phyloP scores from a whole-genome alignment of 805 yeast genomes.

The Suhomyces sp. region DNA sequence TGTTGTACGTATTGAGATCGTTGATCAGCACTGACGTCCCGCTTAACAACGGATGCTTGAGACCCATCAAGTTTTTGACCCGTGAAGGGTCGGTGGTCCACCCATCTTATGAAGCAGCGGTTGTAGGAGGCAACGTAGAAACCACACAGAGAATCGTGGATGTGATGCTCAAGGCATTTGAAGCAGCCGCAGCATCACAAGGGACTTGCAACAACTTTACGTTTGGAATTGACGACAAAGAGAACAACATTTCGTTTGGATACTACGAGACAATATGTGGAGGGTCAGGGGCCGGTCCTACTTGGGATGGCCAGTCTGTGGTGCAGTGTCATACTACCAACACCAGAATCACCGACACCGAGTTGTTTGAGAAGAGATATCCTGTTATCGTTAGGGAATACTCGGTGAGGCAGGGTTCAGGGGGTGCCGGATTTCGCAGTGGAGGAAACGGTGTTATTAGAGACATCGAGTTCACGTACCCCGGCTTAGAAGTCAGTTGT shows the following conservation, averaged over 20 bases:
- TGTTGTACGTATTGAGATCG: conserved; percentile 81
- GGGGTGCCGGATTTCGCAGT: conserved; percentile 67
- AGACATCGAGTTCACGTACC: conserved; percentile 67
- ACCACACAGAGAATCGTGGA: conserved; percentile 94
- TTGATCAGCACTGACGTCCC: conserved; percentile 87
- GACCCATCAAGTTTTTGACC: conserved; percentile 63
- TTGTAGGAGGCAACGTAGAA: conserved; percentile 88
- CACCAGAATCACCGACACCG: conserved; percentile 89
- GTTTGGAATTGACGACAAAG: conserved; percentile 72
- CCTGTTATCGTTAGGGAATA: conserved; percentile 78
- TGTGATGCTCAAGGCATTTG: conserved; percentile 80
- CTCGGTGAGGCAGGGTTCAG: conserved; percentile 67
- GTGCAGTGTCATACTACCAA: conserved; percentile 94
- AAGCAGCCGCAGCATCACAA: conserved; percentile 91
- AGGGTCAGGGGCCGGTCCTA: conserved; percentile 89
- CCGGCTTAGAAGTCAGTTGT: conserved; percentile 62
- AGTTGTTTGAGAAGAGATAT: conserved; percentile 81
- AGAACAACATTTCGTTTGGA: conserved; percentile 66
- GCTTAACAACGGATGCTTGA: conserved; percentile 86
- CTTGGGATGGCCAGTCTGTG: conserved; percentile 85
- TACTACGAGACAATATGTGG: conserved; percentile 95
- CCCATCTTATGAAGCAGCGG: conserved; percentile 85
- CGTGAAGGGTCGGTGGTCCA: conserved; percentile 46
- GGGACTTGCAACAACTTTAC: conserved; percentile 95
- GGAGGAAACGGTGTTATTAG: conserved; percentile 90